These are phyloP conservation scores for Ciborinia camelliae DNA, from an alignment of 2,329 filamentous ascomycete genomes.

Conservation along the genomic window DNA sequence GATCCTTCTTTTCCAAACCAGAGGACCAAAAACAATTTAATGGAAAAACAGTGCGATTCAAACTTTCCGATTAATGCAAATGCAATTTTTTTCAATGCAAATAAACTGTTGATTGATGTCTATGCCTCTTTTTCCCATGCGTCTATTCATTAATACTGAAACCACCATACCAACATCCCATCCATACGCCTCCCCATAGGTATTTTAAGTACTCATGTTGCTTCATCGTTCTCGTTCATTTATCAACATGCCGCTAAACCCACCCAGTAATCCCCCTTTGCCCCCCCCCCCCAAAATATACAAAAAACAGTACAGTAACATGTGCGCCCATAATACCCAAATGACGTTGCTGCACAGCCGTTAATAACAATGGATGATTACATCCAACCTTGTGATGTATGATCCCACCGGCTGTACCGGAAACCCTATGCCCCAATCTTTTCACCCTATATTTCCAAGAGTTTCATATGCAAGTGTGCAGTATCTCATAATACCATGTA, in stretches of 20 bases:
- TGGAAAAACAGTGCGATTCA: not conserved
- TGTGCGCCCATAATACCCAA: not conserved
- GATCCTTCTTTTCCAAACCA: not conserved
- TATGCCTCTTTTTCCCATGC: not conserved
- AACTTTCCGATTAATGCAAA: not conserved
- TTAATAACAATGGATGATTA: not conserved
- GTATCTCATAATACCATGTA: not conserved
- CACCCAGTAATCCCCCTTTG: not conserved
- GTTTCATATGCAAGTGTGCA: not conserved
- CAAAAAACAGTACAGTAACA: not conserved
- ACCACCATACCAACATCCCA: not conserved
- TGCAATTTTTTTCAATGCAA: not conserved
- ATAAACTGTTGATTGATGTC: too few relatives aligned
- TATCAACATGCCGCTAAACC: not conserved
- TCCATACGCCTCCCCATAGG: not conserved
- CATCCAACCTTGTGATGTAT: not conserved
- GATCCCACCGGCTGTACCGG: constrained; percentile 1
- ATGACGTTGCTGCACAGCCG: not conserved
- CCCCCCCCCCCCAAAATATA: too few relatives aligned
- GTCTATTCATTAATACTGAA: not conserved
- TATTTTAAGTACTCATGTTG: not conserved
- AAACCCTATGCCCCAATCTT: constrained; percentile 7
- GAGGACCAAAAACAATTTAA: not conserved
- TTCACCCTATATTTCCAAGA: not conserved
- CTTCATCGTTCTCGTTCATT: not conserved